A percentile compares a stretch with the other conserved stretches of the same genome.
phyloP scores from a whole-genome alignment of 2,329 filamentous ascomycete species.

The Penicillium sp. region DNA sequence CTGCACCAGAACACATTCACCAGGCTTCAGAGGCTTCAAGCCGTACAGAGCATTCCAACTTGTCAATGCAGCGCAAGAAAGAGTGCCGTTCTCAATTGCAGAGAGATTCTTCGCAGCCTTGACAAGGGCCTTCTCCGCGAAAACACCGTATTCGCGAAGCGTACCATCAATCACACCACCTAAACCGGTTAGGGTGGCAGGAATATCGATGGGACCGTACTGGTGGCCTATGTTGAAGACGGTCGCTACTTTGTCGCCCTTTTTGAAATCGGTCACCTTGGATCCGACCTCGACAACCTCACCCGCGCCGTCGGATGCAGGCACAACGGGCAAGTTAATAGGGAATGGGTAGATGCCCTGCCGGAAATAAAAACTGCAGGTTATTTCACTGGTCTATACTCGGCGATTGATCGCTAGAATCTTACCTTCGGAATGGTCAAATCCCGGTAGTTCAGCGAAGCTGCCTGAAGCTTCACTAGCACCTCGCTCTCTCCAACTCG shows the following conservation, averaged over 20 bases:
- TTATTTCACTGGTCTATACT: not conserved
- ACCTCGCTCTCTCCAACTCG: conserved; percentile 69
- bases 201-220: conserved; percentile 46
- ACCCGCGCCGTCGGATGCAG: conserved; percentile 44
- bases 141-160: conserved; percentile 67
- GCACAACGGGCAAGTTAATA: conserved; percentile 31
- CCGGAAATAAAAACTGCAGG: not conserved
- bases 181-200: conserved; percentile 56
- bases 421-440: conserved; percentile 48
- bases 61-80: conserved; percentile 63
- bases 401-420: conserved; percentile 29
- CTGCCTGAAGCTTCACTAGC: conserved; percentile 63
- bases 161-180: conserved; percentile 69
- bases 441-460: conserved; percentile 54
- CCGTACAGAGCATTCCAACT: conserved; percentile 69
- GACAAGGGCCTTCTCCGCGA: conserved; percentile 69
- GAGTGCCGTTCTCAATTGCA: conserved; percentile 56
- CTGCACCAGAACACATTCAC: conserved; percentile 59
- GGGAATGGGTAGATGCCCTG: conserved; percentile 38
- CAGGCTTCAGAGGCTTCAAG: conserved; percentile 53
- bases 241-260: conserved; percentile 59
- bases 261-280: conserved; percentile 57
- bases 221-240: conserved; percentile 61
- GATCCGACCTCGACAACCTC: conserved; percentile 54
- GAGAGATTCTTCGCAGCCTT: conserved; percentile 58